Evolutionary conservation across 768 basidiomycete genomes (phyloP).

Genomic region (Lactifluus rugatus): DNA sequence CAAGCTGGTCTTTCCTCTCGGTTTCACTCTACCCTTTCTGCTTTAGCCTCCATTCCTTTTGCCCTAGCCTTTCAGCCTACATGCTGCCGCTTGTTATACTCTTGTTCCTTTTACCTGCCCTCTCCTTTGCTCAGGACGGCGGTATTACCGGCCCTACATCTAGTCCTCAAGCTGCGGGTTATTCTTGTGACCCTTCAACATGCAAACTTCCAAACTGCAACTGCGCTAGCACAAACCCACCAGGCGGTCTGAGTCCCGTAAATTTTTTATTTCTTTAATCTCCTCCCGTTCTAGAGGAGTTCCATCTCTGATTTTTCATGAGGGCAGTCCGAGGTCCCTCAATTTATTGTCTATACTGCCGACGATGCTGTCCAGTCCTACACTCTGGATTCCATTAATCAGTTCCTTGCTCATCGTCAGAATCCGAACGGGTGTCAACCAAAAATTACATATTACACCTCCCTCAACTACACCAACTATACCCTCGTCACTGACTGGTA

Average conservation of each 20-base stretch:
- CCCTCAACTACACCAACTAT: slow-evolving; percentile 66
- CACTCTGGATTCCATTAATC: slow-evolving; percentile 62
- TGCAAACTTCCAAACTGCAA: slow-evolving; percentile 65
- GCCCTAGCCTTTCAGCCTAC: not conserved
- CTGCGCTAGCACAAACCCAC: slow-evolving; percentile 64
- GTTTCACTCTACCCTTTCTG: not conserved
- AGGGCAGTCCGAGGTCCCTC: slow-evolving; percentile 45
- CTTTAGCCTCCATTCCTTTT: not conserved
- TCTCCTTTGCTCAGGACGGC: slow-evolving; percentile 37
- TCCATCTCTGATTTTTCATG: not conserved
- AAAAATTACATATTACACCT: slow-evolving; percentile 70
- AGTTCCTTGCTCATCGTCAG: slow-evolving; percentile 62
- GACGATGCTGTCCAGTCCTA: slow-evolving; percentile 73
- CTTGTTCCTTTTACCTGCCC: slow-evolving; percentile 13
- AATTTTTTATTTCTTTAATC: slow-evolving; percentile 23
- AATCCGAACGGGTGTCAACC: slow-evolving; percentile 71
- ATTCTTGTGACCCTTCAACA: slow-evolving; percentile 54
- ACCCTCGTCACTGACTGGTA: slow-evolving; percentile 72
- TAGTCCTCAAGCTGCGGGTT: slow-evolving; percentile 47
- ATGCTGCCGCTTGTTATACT: slow-evolving; percentile 16
- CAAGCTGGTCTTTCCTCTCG: not conserved
- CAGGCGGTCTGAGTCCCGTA: slow-evolving; percentile 59
- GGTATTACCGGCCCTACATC: slow-evolving; percentile 42
- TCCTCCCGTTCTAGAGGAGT: not conserved
- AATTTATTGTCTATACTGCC: slow-evolving; percentile 66